Evolutionary conservation across 1,284 basidiomycete species (phyloP), one percentile per base, ranked within the genome.

Genomic region (Schizophyllum commune): DNA sequence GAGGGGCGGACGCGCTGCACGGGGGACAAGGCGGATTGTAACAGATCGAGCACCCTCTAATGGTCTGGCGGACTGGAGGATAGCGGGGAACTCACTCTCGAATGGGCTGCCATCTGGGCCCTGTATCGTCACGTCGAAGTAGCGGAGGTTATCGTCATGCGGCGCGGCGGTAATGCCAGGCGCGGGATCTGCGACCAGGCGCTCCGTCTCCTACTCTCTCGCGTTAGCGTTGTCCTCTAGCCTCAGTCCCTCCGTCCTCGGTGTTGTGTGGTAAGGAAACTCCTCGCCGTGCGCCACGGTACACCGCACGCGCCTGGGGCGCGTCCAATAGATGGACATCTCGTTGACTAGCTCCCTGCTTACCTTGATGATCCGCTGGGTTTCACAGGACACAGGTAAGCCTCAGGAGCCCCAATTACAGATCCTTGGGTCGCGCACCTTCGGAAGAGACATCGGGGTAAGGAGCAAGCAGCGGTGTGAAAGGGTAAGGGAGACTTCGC

Each of bases 41-140:
- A 8, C 27, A 13, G 13, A n/a, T 9, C 21, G 17, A n/a, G 20
- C 9, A 11, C 32, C 3, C 32, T 21, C 21, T 4, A 32, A 5
- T 8, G 17, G 55, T 56, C 54, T 53, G 17, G 20, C 56, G n/a
- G 55, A 34, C 21, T 27, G 27, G 52, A 15, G 39, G 21, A 51
- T 57, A 54, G 60, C 32, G 19, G 59, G 34, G 55, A 19, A 79
- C 92, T 71, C 72, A 96, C 95, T 86, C 75, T 94, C 87, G 73
- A 98, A 99, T 0, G 97, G 95, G 70, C 93, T 96, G 51, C 92
- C 92, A 65, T 89, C 90, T 1, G 96, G 96, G 32, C 96, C 96
- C 67, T 93, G 83, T 68, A 99, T 96, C 58, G 93, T 91, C 55
- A 99, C 96, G 78, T 99, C 95, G 78, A 99, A 99, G 80, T 99